Conservation (phyloP, 768 basidiomycete species). For the Sarcodon aspratus region DNA sequence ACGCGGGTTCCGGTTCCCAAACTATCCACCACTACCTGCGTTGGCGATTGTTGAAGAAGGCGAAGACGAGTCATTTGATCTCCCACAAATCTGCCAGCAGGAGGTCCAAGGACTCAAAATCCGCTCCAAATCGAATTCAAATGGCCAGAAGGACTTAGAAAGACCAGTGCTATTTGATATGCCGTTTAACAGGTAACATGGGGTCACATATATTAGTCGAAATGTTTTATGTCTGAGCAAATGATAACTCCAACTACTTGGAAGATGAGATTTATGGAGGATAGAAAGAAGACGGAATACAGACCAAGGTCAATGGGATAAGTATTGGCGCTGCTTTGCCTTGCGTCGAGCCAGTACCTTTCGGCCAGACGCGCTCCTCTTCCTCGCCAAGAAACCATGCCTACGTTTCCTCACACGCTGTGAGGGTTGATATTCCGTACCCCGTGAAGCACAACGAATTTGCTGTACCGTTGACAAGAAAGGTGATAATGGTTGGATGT, state of each 20-base stretch:
- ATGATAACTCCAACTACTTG: too few species aligned
- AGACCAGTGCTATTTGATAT: background rate
- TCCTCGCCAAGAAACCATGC: slow-evolving; percentile 81
- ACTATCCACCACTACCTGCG: background rate
- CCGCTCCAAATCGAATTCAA: slow-evolving; percentile 4
- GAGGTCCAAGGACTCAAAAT: background rate
- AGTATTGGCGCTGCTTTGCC: slow-evolving; percentile 65
- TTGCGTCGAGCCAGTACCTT: slow-evolving; percentile 61
- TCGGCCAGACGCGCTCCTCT: slow-evolving; percentile 55
- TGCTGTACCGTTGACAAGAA: slow-evolving; percentile 34
- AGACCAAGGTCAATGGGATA: slow-evolving; percentile 51
- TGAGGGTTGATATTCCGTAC: slow-evolving; percentile 94
- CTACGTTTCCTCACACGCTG: slow-evolving; percentile 88
- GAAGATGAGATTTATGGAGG: too few species aligned
- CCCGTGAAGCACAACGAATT: slow-evolving; percentile 55
- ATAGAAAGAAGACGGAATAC: background rate
- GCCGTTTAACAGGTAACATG: background rate
- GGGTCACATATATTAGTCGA: background rate
- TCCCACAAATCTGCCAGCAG: slow-evolving; percentile 6
- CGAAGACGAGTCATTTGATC: background rate
- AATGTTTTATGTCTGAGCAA: too few species aligned
- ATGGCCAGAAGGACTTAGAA: slow-evolving; percentile 2
- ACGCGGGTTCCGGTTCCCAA: slow-evolving; percentile 48
- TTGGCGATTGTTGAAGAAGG: slow-evolving; percentile 1
- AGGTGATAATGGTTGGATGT: slow-evolving; percentile 15